Evolutionary conservation across 306 rosid genomes (phyloP).

Genomic region (Dalbergia cochinchinensis): DNA sequence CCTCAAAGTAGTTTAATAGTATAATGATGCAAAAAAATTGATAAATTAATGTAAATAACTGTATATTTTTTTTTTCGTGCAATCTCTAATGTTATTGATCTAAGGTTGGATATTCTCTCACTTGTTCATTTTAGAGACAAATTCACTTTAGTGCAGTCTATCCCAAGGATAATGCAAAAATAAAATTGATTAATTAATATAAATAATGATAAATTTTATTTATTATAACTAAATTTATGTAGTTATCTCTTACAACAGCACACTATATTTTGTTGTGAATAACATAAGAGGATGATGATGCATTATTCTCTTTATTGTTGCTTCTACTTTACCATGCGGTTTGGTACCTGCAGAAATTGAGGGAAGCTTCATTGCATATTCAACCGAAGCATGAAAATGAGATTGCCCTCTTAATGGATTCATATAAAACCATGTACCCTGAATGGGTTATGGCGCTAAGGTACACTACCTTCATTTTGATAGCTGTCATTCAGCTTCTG

Average conservation of each 20-base stretch:
- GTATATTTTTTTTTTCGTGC: too few relatives aligned
- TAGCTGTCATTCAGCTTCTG: not conserved
- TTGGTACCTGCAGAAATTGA: slow-evolving; percentile 65
- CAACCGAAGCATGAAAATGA: slow-evolving; percentile 85
- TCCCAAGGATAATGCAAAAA: too few relatives aligned
- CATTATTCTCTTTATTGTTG: not conserved
- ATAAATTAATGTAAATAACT: too few relatives aligned
- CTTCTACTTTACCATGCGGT: not conserved
- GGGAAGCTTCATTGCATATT: slow-evolving; percentile 64
- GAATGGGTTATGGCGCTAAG: slow-evolving; percentile 78
- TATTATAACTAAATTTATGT: not conserved
- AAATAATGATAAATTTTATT: too few relatives aligned
- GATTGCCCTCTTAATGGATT: slow-evolving; percentile 53
- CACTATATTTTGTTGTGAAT: not conserved
- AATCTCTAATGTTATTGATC: too few relatives aligned
- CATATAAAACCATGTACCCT: slow-evolving; percentile 63
- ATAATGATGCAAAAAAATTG: too few relatives aligned
- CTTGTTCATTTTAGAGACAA: too few relatives aligned
- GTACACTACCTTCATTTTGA: slow-evolving; percentile 34
- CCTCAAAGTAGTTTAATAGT: too few relatives aligned
- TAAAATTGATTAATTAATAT: too few relatives aligned
- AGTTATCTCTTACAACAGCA: not conserved
- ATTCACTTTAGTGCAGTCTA: too few relatives aligned
- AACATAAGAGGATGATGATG: not conserved
- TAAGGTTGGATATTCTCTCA: too few relatives aligned